These are phyloP conservation scores for Pseudogymnoascus pannorum DNA, from an alignment of 2,329 filamentous ascomycete genomes.

Conservation along the genomic window DNA sequence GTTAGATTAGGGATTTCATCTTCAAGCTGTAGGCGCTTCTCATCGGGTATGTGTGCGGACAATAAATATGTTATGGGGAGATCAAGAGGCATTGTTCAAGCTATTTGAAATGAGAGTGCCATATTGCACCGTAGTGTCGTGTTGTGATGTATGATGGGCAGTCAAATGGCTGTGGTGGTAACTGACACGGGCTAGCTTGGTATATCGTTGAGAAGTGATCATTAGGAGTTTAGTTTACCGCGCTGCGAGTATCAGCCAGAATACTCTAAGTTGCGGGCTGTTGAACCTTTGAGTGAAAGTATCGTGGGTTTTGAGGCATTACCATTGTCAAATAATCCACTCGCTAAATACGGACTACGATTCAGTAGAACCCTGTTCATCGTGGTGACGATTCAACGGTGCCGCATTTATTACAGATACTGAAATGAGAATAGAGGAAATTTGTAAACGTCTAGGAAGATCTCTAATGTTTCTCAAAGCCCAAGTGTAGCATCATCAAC, in stretches of 20 bases:
- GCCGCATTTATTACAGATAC: background rate
- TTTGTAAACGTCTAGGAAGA: too few relatives aligned
- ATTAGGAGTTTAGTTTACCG: background rate
- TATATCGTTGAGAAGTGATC: background rate
- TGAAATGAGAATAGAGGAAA: too few relatives aligned
- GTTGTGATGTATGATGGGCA: background rate
- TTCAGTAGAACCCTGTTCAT: background rate
- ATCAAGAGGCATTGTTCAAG: constrained; percentile 5
- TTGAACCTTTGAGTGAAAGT: background rate
- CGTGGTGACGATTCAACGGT: background rate
- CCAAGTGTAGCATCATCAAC: constrained; percentile 34
- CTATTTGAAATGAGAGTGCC: background rate
- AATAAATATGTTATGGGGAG: constrained; percentile 50
- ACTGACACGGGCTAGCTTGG: background rate
- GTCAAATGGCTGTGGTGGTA: background rate
- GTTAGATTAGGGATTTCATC: constrained; percentile 58
- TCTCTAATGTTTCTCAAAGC: too few relatives aligned
- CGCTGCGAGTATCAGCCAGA: background rate
- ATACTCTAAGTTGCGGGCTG: background rate
- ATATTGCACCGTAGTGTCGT: background rate
- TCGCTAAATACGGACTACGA: background rate
- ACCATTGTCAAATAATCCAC: background rate
- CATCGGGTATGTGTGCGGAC: constrained; percentile 56
- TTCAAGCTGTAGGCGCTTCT: constrained; percentile 58
- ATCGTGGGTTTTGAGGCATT: background rate